phyloP scores from a whole-genome alignment of 2,329 filamentous ascomycete species.

The Erysiphe neolycopersici region DNA sequence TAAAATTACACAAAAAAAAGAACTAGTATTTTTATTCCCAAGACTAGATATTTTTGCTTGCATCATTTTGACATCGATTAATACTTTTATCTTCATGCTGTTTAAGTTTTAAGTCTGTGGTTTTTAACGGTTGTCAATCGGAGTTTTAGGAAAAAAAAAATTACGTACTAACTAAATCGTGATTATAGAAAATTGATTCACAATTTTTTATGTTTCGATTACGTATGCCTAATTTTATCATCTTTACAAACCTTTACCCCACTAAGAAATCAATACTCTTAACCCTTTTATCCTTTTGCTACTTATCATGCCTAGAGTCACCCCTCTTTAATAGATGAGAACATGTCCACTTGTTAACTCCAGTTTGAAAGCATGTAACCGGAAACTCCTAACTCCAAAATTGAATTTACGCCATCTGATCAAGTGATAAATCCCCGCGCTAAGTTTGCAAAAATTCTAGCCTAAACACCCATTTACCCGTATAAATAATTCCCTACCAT shows the following conservation, averaged over 20 bases:
- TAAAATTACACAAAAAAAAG: too few species aligned
- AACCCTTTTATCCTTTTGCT: neutral
- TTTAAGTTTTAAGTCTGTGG: too few species aligned
- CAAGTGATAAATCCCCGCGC: neutral
- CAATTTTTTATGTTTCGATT: too few species aligned
- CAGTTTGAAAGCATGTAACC: neutral
- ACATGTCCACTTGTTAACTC: neutral
- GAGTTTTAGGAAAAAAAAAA: too few species aligned
- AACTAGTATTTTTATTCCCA: too few species aligned
- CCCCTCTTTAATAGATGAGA: neutral
- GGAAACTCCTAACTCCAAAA: constrained; percentile 1
- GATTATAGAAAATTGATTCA: too few species aligned
- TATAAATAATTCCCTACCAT: neutral
- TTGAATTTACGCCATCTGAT: neutral
- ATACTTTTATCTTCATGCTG: too few species aligned
- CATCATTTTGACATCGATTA: too few species aligned
- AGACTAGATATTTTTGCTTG: too few species aligned
- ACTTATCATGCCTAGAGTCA: neutral
- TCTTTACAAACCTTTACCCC: neutral
- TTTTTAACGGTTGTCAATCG: too few species aligned
- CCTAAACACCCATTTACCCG: neutral
- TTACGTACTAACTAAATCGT: too few species aligned
- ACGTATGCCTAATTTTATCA: too few species aligned
- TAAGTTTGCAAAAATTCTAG: constrained; percentile 1
- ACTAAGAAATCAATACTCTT: neutral